Percentiles rank a stretch among this genome's conserved stretches.
Conservation (phyloP, 208 protist species). For the Histomonas meleagridis region DNA sequence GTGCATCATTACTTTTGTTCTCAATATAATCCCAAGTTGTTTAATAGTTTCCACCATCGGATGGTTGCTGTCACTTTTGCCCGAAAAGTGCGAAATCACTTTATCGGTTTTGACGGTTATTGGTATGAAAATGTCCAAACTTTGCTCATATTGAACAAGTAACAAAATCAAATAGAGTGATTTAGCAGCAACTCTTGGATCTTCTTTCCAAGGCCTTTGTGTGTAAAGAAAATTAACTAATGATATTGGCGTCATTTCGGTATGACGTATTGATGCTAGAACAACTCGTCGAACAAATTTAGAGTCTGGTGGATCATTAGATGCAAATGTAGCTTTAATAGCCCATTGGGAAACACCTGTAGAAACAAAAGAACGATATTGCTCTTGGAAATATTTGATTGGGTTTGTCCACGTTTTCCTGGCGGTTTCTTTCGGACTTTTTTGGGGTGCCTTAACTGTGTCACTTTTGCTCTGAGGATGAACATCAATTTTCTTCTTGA, state of each 20-base stretch:
- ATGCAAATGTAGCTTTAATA: background rate
- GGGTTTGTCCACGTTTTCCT: background rate
- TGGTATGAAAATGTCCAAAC: background rate
- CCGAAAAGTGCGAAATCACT: background rate
- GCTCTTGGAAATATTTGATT: background rate
- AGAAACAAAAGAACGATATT: background rate
- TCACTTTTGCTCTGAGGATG: background rate
- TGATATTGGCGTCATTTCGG: background rate
- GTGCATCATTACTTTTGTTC: conserved; percentile 14
- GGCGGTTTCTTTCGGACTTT: background rate
- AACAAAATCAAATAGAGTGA: background rate
- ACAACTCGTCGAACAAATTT: conserved; percentile 3
- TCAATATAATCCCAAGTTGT: background rate
- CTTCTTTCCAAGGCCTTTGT: background rate
- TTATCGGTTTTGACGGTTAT: conserved; percentile 12
- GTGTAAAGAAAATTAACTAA: background rate
- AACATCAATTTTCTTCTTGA: background rate
- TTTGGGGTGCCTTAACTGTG: background rate
- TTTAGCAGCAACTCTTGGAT: conserved; percentile 5
- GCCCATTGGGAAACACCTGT: background rate
- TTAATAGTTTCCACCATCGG: background rate
- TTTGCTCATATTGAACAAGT: background rate
- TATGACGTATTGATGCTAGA: background rate
- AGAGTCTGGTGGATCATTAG: background rate
- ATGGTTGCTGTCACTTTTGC: background rate